Evolutionary conservation across 78 protist genomes (phyloP).

Genomic region (Planoprotostelium fungivorum): DNA sequence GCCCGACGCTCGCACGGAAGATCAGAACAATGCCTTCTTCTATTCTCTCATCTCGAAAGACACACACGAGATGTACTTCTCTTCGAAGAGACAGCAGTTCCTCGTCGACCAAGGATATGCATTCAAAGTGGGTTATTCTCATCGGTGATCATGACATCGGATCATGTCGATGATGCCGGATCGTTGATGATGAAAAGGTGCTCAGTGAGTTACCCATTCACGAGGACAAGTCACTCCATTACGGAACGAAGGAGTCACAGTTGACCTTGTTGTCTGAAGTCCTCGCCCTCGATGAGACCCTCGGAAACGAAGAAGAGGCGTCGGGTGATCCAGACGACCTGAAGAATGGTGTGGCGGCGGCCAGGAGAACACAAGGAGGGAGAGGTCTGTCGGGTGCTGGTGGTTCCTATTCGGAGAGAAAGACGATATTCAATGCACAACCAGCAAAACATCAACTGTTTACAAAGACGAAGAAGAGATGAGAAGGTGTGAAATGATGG

Average conservation of each 20-base stretch:
- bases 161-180: not conserved
- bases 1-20: constrained; percentile 36
- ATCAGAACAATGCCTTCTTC: constrained; percentile 93
- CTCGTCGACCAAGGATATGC: constrained; percentile 93
- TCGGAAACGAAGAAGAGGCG: not conserved
- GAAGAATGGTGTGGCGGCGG: not conserved
- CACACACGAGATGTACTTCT: constrained; percentile 92
- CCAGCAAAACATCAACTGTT: not conserved
- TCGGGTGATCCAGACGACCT: not conserved
- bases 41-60: constrained; percentile 93
- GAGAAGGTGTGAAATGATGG: too few species aligned
- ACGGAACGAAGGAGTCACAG: not conserved
- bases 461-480: not conserved
- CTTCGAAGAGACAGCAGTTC: constrained; percentile 95
- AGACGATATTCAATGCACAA: not conserved
- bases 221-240: not conserved
- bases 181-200: not conserved
- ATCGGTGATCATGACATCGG: not conserved
- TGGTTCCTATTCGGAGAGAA: not conserved
- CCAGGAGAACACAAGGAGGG: not conserved
- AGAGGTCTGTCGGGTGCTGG: not conserved
- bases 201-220: not conserved
- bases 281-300: not conserved
- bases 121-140: constrained; percentile 34
- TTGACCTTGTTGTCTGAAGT: not conserved